These are phyloP conservation scores for Penicillium janthinellum DNA, from an alignment of 2,329 filamentous ascomycete species.

Conservation along the genomic window DNA sequence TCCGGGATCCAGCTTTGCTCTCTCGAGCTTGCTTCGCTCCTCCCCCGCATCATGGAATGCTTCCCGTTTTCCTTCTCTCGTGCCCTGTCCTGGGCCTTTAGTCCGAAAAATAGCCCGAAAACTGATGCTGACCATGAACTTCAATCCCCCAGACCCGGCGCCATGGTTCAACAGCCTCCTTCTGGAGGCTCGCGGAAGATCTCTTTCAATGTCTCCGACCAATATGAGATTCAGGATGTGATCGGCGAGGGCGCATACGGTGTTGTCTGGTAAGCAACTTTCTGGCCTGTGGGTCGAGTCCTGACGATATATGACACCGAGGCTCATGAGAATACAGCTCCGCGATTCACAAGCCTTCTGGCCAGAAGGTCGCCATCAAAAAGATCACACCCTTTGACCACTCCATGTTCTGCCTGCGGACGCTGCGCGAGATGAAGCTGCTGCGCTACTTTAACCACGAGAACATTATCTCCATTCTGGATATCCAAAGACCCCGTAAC, in stretches of 20 bases:
- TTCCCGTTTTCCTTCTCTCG: constrained; percentile 7
- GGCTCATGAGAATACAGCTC: constrained; percentile 60
- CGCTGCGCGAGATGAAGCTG: constrained; percentile 98
- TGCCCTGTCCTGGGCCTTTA: neutral
- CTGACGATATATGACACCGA: neutral
- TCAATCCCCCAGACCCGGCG: constrained; percentile 11
- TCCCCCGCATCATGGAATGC: constrained; percentile 8
- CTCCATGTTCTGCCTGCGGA: constrained; percentile 97
- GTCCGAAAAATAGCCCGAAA: neutral
- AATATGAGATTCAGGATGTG: constrained; percentile 99
- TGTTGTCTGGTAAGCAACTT: constrained; percentile 80
- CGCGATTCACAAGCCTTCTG: constrained; percentile 94
- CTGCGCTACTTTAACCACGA: constrained; percentile 99
- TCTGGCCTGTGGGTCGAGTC: neutral
- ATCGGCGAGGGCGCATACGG: constrained; percentile 98
- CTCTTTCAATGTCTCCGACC: constrained; percentile 98
- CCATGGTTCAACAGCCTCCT: constrained; percentile 48
- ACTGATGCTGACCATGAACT: constrained; percentile 15
- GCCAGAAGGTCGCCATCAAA: constrained; percentile 99
- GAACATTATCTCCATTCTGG: constrained; percentile 99
- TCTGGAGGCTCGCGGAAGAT: constrained; percentile 77
- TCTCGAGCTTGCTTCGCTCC: too few relatives aligned
- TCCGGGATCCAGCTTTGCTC: too few relatives aligned
- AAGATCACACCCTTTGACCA: constrained; percentile 99
- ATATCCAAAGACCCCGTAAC: constrained; percentile 96